Conservation (phyloP, 345 rosid species). For the Acer campestre region DNA sequence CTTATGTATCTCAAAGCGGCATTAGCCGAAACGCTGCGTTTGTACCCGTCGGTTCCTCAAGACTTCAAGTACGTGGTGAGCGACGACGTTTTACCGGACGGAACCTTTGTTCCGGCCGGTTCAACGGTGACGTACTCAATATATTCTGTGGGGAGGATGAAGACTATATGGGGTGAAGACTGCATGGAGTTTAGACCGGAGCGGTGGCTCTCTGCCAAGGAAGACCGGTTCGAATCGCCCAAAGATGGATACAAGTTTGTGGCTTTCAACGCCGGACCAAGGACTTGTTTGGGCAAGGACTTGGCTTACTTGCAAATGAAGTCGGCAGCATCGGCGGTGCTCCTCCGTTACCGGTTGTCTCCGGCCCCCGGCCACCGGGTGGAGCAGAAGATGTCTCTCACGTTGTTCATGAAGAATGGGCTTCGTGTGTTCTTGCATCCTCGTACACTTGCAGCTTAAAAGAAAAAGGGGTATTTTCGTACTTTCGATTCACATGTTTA, state of each 20-base stretch:
- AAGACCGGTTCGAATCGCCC: slow-evolving; percentile 62
- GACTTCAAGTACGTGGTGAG: slow-evolving; percentile 77
- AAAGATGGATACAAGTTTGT: slow-evolving; percentile 85
- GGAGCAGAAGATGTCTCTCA: slow-evolving; percentile 93
- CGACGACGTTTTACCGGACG: slow-evolving; percentile 80
- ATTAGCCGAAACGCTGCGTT: slow-evolving; percentile 80
- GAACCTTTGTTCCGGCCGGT: slow-evolving; percentile 74
- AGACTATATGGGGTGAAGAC: slow-evolving; percentile 89
- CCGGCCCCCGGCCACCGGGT: slow-evolving; percentile 77
- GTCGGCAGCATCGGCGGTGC: slow-evolving; percentile 82
- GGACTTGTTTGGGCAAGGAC: slow-evolving; percentile 92
- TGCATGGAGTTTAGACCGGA: slow-evolving; percentile 84
- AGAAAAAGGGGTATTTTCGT: not conserved
- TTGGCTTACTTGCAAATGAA: slow-evolving; percentile 92
- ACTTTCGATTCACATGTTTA: not conserved
- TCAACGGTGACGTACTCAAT: slow-evolving; percentile 89
- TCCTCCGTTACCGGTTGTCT: slow-evolving; percentile 71
- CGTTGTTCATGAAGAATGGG: slow-evolving; percentile 89
- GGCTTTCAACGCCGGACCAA: slow-evolving; percentile 91
- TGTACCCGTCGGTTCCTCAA: slow-evolving; percentile 91
- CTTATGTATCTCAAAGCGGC: slow-evolving; percentile 83
- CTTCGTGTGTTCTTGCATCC: slow-evolving; percentile 74
- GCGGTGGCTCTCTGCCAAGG: slow-evolving; percentile 68
- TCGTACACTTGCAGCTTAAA: slow-evolving; percentile 41
- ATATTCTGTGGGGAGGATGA: slow-evolving; percentile 86